These are phyloP conservation scores for Bipolaris bicolor DNA, from an alignment of 2,329 filamentous ascomycete species.

Conservation along the genomic window DNA sequence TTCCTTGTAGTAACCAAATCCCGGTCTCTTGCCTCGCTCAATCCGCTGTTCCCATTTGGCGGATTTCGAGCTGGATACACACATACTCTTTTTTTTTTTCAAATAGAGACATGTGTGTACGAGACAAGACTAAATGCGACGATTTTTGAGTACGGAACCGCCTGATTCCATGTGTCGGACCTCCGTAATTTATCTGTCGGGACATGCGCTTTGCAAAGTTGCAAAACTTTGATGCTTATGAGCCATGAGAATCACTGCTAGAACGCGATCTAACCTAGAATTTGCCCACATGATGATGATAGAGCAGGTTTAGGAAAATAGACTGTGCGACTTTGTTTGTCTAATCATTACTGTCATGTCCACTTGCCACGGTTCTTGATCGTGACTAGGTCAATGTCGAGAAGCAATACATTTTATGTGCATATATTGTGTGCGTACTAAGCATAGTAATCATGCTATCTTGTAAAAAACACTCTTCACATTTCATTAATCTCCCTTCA, in stretches of 20 bases:
- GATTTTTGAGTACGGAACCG: constrained; percentile 51
- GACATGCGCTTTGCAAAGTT: constrained; percentile 27
- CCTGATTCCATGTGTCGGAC: constrained; percentile 37
- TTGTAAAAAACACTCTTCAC: too few relatives aligned
- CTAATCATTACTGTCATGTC: neutral
- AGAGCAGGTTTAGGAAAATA: too few relatives aligned
- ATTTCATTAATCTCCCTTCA: too few relatives aligned
- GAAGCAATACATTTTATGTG: too few relatives aligned
- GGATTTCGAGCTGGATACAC: constrained; percentile 49
- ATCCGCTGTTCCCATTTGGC: constrained; percentile 39
- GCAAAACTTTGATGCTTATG: too few relatives aligned
- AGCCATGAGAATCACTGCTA: neutral
- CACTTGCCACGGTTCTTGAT: neutral
- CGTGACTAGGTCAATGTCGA: too few relatives aligned
- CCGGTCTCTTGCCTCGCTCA: constrained; percentile 50
- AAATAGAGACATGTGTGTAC: constrained; percentile 26
- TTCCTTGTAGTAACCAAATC: neutral
- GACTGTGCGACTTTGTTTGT: neutral
- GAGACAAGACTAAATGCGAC: constrained; percentile 49
- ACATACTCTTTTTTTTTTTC: constrained; percentile 3
- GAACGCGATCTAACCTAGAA: too few relatives aligned
- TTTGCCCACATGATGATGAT: too few relatives aligned
- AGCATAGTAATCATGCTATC: too few relatives aligned
- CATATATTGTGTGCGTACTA: too few relatives aligned
- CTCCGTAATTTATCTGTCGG: constrained; percentile 50